Evolutionary conservation across 768 basidiomycete genomes (phyloP), one percentile per base, ranked within the genome.

Genomic region (Trametes sanguinea): DNA sequence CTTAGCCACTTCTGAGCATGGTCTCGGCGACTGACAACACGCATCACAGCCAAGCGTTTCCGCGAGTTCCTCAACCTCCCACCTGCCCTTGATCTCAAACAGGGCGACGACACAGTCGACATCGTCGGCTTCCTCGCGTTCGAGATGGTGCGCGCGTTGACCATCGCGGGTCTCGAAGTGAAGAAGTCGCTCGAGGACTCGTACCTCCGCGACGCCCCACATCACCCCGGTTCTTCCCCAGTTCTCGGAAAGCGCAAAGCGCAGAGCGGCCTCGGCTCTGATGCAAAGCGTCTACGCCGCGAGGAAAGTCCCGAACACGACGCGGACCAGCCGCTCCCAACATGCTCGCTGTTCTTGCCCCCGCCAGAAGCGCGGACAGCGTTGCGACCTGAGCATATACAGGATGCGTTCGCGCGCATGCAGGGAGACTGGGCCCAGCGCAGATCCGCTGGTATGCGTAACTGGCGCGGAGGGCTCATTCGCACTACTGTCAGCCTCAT

Each of bases 51-150:
- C 13, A 95, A 95, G 75, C 92, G 95, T 6, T 98, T 98, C 76
- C 84, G 92, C 44, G 95, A 97, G 70, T 98, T 97, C 70, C 82
- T 98, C 56, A 94, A 94, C 72, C 83, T 97, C 10, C 91, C 94
- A 3, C 69, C 89, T 0, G 88, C 92, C 62, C 84, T 96, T 45
- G 94, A 97, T 69, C 81, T 94, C 62, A 92, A 91, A 76, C 86
- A 91, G 33, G 92, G 90, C 74, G 95, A 97, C 74, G 95, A 97
- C 74, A 95, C 95, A 2, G 81, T 95, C 69, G 95, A 98, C 71
- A 95, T 97, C 61, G 93, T 98, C 68, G 95, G 95, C 29, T 98
- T 98, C 77, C 85, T 98, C 46, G 90, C 94, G 0, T 98, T 96
- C 75, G 95, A 98, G 74, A 95, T 96, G 88, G 95, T 98, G 33